Base-by-base conservation (phyloP, 805 yeast species). In the Saccharomycopsis fibuligera region DNA sequence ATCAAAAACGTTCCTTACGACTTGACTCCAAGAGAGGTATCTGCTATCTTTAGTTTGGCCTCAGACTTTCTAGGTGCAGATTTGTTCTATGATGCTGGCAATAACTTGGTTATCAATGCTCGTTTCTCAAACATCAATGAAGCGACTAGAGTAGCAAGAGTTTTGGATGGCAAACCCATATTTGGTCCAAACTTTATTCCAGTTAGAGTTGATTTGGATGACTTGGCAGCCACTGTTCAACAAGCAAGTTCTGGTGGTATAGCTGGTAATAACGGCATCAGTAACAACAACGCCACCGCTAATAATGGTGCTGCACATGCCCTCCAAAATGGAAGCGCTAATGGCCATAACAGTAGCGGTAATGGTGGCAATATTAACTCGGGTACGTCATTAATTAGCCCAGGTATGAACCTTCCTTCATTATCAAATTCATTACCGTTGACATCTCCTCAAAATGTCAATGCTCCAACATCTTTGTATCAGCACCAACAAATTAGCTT, bases 1-100 rank as follows among this genome's bases (percentile, higher is more conserved):
- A 59, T 84, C 44, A 68, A 69, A 56, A 82, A 81, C 58, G 59
- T 82, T 10, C 93, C 95, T 6, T 56, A 64, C 3, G 88, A 85
- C 63, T 67, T 84, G 25, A 63, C 85, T 2, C 55, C 72, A 31
- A 74, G 93, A 61, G 95, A 85, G 62, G 81, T 86, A 2, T 69
- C 75, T 43, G 69, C 82, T 14, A 72, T 85, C 5, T 85, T 85
- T 60, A 75, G 91, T 4, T 65, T 85, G 47, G 85, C 86, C n/a
- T 65, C 70, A 53, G 87, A 82, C 56, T 82, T 81, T 41, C 54
- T 73, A 31, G 70, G 65, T 49, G 65, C 79, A 36, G 83, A 78
- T 47, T 56, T 78, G 35, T 58, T 65, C 23, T 73, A 72, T 41
- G 65, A 59, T 27, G 57, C 64, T 22, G 38, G 39, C 21, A 46